These are phyloP conservation scores for Penicillium longicatenatum DNA, from an alignment of 495 filamentous ascomycete genomes.

Conservation along the genomic window DNA sequence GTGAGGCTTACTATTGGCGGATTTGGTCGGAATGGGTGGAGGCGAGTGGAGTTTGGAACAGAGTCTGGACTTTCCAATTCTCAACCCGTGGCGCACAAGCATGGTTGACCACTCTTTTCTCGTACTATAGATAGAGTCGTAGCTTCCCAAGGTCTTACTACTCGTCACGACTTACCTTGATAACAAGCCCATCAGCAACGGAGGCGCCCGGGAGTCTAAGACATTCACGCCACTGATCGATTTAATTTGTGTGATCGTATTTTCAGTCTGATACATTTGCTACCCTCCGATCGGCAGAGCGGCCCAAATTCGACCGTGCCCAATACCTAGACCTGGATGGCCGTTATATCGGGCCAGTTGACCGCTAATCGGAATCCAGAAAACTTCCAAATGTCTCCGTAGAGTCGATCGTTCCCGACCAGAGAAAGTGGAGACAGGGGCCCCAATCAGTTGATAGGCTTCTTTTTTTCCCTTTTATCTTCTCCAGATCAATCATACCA, in stretches of 20 bases:
- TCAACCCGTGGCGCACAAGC: slow-evolving; percentile 3
- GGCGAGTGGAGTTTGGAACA: slow-evolving; percentile 23
- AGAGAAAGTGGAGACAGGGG: slow-evolving; percentile 5
- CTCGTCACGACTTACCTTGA: slow-evolving; percentile 1
- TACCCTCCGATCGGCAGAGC: neutral
- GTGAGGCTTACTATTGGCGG: slow-evolving; percentile 19
- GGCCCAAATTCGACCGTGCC: slow-evolving; percentile 4
- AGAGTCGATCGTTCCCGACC: slow-evolving; percentile 16
- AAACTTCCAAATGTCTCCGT: too few relatives aligned
- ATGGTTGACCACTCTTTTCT: neutral
- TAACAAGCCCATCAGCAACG: slow-evolving; percentile 3
- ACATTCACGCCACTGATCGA: neutral
- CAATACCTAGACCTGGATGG: neutral
- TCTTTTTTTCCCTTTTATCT: neutral
- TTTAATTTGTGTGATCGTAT: neutral
- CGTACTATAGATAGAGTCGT: slow-evolving; percentile 2
- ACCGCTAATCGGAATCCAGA: neutral
- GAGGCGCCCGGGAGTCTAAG: neutral
- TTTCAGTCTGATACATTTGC: neutral
- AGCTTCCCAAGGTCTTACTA: neutral
- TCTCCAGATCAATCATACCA: neutral
- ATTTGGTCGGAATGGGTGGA: slow-evolving; percentile 22
- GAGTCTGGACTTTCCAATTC: slow-evolving; percentile 6
- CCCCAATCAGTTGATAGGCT: neutral
- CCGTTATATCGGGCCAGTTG: neutral